A percentile compares a stretch with the other conserved stretches of the same genome.
These are phyloP conservation scores for Podospora tetraspora DNA, from an alignment of 495 filamentous ascomycete genomes.

Conservation along the genomic window DNA sequence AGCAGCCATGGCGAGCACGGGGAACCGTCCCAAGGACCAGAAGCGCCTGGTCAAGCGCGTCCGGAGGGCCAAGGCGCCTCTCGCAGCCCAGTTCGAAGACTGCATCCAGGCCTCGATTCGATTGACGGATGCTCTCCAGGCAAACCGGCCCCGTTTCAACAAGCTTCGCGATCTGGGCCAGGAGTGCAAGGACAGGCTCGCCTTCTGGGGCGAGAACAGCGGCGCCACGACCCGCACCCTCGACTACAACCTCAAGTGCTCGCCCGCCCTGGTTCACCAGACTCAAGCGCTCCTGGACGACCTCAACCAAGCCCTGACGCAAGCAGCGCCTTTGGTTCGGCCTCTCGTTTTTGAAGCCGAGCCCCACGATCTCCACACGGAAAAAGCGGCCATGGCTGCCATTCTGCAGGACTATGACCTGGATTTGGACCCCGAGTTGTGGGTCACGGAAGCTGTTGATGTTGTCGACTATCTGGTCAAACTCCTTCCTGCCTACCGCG, in stretches of 20 bases:
- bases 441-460: slow-evolving; percentile 14
- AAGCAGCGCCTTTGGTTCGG: neutral
- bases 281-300: slow-evolving; percentile 11
- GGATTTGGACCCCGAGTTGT: neutral
- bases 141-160: slow-evolving; percentile 8
- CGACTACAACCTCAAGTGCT: slow-evolving; percentile 14
- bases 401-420: slow-evolving; percentile 4
- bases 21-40: neutral
- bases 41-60: neutral
- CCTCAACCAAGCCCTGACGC: slow-evolving; percentile 8
- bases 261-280: slow-evolving; percentile 1
- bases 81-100: slow-evolving; percentile 24
- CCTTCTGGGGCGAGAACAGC: slow-evolving; percentile 19
- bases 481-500: slow-evolving; percentile 11
- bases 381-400: neutral
- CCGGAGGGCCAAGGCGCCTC: slow-evolving; percentile 16
- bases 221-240: slow-evolving; percentile 15
- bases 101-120: slow-evolving; percentile 14
- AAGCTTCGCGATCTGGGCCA: slow-evolving; percentile 8
- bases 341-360: neutral
- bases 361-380: neutral
- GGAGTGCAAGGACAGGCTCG: slow-evolving; percentile 8
- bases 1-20: neutral
- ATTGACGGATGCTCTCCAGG: slow-evolving; percentile 11
- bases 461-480: slow-evolving; percentile 13